Conservation (phyloP, 2,329 filamentous ascomycete genomes). For the Scedosporium aurantiacum region DNA sequence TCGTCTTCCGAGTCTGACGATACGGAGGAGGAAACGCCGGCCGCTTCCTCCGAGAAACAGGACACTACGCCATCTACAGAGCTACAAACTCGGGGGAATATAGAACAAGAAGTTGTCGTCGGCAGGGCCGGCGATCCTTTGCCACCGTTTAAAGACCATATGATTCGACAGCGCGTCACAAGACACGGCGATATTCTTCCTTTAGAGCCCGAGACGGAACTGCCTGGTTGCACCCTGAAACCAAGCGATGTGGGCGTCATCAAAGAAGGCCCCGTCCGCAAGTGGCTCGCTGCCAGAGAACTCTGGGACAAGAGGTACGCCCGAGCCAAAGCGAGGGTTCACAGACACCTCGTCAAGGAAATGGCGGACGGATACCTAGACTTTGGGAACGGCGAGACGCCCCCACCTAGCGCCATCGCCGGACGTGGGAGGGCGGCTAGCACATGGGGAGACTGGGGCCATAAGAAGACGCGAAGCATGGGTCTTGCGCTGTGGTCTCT, state of each 20-base stretch:
- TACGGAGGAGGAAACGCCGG: neutral
- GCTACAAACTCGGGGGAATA: too few relatives aligned
- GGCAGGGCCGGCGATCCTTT: conserved; percentile 81
- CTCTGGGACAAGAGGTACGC: conserved; percentile 66
- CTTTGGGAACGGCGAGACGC: conserved; percentile 60
- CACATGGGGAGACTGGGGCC: conserved; percentile 30
- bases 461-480: conserved; percentile 55
- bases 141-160: conserved; percentile 68
- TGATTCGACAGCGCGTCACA: conserved; percentile 85
- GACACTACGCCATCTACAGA: too few relatives aligned
- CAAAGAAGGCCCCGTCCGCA: conserved; percentile 67
- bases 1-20: conserved; percentile 43
- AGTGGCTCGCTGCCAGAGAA: conserved; percentile 68
- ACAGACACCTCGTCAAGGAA: conserved; percentile 63
- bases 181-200: conserved; percentile 63
- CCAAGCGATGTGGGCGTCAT: conserved; percentile 62
- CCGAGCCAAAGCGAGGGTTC: conserved; percentile 57
- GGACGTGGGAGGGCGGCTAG: conserved; percentile 45
- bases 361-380: conserved; percentile 60
- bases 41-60: neutral
- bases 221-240: conserved; percentile 45
- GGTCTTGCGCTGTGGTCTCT: conserved; percentile 74
- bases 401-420: conserved; percentile 75
- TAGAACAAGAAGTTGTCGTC: conserved; percentile 25
- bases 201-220: conserved; percentile 51